These are phyloP conservation scores for Arabis alpina DNA, from an alignment of 345 rosid genomes.

Conservation along the genomic window DNA sequence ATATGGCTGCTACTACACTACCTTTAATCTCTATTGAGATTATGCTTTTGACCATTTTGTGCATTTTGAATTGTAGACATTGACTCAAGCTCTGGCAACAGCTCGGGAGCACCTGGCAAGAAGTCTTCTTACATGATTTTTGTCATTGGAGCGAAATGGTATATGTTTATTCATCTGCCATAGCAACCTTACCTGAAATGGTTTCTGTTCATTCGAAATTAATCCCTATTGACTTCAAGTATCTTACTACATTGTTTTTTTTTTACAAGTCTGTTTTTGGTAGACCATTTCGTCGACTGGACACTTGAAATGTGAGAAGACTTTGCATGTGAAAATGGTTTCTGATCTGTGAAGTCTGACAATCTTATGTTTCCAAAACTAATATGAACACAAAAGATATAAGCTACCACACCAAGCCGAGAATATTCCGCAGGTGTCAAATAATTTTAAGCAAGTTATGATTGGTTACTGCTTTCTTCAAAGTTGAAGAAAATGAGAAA, in stretches of 20 bases:
- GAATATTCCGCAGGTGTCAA: too few species aligned
- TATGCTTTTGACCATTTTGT: conserved; percentile 5
- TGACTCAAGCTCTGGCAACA: conserved; percentile 44
- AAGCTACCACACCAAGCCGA: too few species aligned
- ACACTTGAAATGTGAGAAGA: neutral
- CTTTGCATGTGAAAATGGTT: neutral
- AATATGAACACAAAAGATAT: neutral
- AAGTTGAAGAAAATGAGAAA: too few species aligned
- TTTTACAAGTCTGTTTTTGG: neutral
- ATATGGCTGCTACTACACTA: neutral
- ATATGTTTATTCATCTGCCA: conserved; percentile 7
- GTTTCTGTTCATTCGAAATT: conserved; percentile 17
- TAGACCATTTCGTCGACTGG: neutral
- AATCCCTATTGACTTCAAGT: conserved; percentile 1
- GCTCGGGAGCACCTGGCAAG: conserved; percentile 44
- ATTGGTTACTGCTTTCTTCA: too few species aligned
- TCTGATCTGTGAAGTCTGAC: too few species aligned
- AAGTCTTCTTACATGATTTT: conserved; percentile 42
- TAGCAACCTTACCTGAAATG: conserved; percentile 25
- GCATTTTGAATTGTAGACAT: conserved; percentile 28
- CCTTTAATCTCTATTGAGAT: neutral
- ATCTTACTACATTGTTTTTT: conserved; percentile 11
- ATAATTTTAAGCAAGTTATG: too few species aligned
- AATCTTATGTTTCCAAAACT: neutral
- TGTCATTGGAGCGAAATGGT: conserved; percentile 6